A percentile compares a stretch with the other conserved stretches of the same genome.
Evolutionary conservation across 306 rosid species (phyloP).

Genomic region (Trifolium pratense): DNA sequence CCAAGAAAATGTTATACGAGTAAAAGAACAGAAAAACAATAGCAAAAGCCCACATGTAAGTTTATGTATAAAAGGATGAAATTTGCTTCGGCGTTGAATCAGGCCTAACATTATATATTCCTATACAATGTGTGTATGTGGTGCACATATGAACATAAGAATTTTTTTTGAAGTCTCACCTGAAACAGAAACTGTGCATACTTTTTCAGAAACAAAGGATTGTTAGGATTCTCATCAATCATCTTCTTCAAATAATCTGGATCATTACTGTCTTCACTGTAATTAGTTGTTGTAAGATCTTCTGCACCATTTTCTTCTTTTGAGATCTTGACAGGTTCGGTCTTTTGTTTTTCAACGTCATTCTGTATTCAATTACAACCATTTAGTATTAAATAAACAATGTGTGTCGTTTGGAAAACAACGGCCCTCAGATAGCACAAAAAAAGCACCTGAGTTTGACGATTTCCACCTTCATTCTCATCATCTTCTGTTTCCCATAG

Average conservation of each 20-base stretch:
- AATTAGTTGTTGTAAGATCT: constrained; percentile 33
- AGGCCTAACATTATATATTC: neutral
- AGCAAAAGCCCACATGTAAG: too few relatives aligned
- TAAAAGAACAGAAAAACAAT: too few relatives aligned
- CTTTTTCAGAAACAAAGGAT: constrained; percentile 66
- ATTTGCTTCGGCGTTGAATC: constrained; percentile 31
- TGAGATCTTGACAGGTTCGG: constrained; percentile 34
- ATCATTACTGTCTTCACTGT: constrained; percentile 34
- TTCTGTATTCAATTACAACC: constrained; percentile 49
- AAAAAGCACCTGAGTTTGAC: constrained; percentile 50
- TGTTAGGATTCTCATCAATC: constrained; percentile 61
- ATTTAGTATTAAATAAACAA: constrained; percentile 33
- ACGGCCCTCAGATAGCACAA: neutral
- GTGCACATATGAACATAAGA: neutral
- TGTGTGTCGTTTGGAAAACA: constrained; percentile 19
- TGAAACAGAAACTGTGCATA: constrained; percentile 73
- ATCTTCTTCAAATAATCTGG: constrained; percentile 61
- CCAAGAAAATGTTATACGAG: neutral
- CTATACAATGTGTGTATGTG: neutral
- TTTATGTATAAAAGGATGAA: neutral
- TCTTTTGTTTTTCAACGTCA: constrained; percentile 38
- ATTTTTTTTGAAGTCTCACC: constrained; percentile 50
- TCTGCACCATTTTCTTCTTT: constrained; percentile 35
- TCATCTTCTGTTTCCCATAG: constrained; percentile 74
- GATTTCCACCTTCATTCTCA: constrained; percentile 46